Evolutionary conservation across 305 asterid genomes (phyloP).

Genomic region (Solanum hybrid): DNA sequence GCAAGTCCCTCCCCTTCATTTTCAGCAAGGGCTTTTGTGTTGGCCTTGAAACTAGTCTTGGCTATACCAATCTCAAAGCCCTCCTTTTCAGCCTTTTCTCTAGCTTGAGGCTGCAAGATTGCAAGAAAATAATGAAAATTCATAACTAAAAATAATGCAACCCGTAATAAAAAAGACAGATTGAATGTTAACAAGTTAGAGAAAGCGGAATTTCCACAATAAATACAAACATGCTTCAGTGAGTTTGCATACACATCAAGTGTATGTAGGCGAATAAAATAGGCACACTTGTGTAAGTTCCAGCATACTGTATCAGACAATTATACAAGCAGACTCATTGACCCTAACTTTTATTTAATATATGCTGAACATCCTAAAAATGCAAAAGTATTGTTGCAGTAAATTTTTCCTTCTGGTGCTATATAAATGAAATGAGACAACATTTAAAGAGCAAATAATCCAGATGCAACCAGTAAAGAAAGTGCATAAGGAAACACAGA

Average conservation of each 20-base stretch:
- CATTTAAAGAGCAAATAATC: neutral
- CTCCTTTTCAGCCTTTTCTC: slow-evolving; percentile 79
- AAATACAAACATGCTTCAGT: neutral
- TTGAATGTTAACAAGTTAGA: slow-evolving; percentile 5
- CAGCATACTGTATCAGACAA: neutral
- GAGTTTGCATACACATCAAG: neutral
- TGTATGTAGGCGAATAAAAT: neutral
- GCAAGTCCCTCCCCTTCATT: slow-evolving; percentile 95
- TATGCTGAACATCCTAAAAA: neutral
- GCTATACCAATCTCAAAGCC: slow-evolving; percentile 75
- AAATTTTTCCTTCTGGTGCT: neutral
- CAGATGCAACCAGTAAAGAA: neutral
- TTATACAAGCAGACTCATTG: neutral
- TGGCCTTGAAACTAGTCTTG: slow-evolving; percentile 89
- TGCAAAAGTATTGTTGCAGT: neutral
- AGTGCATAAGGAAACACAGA: neutral
- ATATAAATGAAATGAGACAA: neutral
- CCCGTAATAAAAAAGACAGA: neutral
- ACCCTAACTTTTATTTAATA: neutral
- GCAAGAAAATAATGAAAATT: slow-evolving; percentile 10
- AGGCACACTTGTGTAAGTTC: neutral
- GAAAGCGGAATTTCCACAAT: neutral
- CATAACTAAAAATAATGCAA: neutral
- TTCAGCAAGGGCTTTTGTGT: slow-evolving; percentile 91
- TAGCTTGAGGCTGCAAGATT: slow-evolving; percentile 77